phyloP scores from a whole-genome alignment of 441 rosid species.

The Gossypium davidsonii region DNA sequence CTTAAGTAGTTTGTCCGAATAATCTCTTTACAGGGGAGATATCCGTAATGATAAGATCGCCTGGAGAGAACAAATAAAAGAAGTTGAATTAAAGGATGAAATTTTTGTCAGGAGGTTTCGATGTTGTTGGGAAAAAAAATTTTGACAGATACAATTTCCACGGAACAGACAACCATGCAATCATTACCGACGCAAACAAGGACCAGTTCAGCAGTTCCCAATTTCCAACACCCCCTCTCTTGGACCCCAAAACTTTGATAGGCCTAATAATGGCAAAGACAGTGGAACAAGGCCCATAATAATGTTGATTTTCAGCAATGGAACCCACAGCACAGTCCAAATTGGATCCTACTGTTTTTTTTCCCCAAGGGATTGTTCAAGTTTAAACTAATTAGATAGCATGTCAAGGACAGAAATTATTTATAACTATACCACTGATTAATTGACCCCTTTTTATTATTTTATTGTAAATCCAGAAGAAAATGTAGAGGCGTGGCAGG shows the following conservation, averaged over 20 bases:
- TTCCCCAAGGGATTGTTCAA: too few species aligned
- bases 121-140: not conserved
- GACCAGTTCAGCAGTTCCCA: not conserved
- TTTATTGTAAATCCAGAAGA: not conserved
- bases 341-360: not conserved
- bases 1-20: not conserved
- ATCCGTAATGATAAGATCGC: slow-evolving; percentile 18
- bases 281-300: not conserved
- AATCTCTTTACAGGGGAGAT: slow-evolving; percentile 5
- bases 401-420: too few species aligned
- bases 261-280: not conserved
- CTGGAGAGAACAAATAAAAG: not conserved
- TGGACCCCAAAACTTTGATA: not conserved
- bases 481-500: not conserved
- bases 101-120: not conserved
- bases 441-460: too few species aligned
- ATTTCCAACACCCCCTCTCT: not conserved
- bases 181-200: not conserved
- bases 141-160: not conserved
- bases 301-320: not conserved
- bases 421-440: too few species aligned
- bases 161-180: slow-evolving; percentile 17
- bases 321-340: not conserved
- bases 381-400: too few species aligned
- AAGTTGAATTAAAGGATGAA: not conserved